Evolutionary conservation across 257 asterid species (phyloP).

Genomic region (Linaria vulgaris): DNA sequence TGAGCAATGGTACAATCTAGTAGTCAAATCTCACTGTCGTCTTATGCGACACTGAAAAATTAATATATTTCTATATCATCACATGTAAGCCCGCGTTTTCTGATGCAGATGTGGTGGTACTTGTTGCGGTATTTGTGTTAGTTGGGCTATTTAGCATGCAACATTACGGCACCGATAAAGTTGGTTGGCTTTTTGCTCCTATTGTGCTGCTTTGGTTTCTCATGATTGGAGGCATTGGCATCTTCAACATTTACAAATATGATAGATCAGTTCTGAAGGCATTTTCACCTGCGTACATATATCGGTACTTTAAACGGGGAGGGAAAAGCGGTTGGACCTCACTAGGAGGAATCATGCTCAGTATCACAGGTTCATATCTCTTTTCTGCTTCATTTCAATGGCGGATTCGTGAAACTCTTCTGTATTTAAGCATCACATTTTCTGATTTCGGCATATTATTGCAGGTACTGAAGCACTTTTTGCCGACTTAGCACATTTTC

Average conservation of each 20-base stretch:
- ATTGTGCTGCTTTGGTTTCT: slow-evolving; percentile 90
- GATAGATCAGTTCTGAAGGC: slow-evolving; percentile 85
- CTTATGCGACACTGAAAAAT: not conserved
- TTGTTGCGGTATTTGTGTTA: slow-evolving; percentile 81
- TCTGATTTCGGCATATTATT: slow-evolving; percentile 26
- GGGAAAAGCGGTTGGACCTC: slow-evolving; percentile 74
- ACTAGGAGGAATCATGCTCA: slow-evolving; percentile 98
- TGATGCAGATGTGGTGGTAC: slow-evolving; percentile 75
- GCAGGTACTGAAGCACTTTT: slow-evolving; percentile 98
- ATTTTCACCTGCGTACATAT: slow-evolving; percentile 79
- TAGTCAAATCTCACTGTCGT: not conserved
- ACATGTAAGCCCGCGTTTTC: slow-evolving; percentile 12
- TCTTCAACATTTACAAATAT: slow-evolving; percentile 69
- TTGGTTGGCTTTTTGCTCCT: slow-evolving; percentile 98
- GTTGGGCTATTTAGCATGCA: slow-evolving; percentile 94
- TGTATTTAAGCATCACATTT: not conserved
- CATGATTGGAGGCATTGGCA: slow-evolving; percentile 90
- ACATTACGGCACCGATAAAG: slow-evolving; percentile 94
- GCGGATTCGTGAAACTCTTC: not conserved
- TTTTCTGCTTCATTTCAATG: slow-evolving; percentile 11
- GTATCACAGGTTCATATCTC: slow-evolving; percentile 74
- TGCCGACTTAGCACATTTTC: slow-evolving; percentile 96
- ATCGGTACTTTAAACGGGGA: slow-evolving; percentile 63
- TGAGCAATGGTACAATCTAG: slow-evolving; percentile 69
- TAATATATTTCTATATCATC: not conserved